phyloP scores from a whole-genome alignment of 2,329 filamentous ascomycete species.

The Colletotrichum sublineola region DNA sequence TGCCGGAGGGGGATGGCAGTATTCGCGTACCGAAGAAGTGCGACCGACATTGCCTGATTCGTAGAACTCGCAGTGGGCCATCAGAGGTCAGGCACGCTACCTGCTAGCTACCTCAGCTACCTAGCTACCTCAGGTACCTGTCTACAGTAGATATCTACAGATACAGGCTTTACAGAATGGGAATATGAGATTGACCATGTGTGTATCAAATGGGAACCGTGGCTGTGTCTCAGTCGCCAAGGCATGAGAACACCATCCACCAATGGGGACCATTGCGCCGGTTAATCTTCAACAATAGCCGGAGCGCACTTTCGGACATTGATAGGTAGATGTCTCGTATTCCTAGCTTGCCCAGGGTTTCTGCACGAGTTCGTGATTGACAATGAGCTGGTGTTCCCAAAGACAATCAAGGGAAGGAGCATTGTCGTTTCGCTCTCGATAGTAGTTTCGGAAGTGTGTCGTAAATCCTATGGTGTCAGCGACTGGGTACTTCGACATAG shows the following conservation, averaged over 20 bases:
- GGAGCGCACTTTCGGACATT: background rate
- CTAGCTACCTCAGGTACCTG: too few species aligned
- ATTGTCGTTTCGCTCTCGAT: background rate
- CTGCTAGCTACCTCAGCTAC: too few species aligned
- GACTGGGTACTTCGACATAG: background rate
- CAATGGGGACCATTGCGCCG: background rate
- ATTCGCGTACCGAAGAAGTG: slow-evolving; percentile 9
- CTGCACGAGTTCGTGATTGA: background rate
- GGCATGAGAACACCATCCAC: background rate
- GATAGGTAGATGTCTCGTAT: background rate
- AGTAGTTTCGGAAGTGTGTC: background rate
- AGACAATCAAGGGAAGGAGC: too few species aligned
- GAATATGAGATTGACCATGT: slow-evolving; percentile 5
- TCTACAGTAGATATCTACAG: too few species aligned
- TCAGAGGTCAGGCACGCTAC: background rate
- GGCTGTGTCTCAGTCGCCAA: background rate
- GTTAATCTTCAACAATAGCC: background rate
- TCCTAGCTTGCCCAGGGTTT: background rate
- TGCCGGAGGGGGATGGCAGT: slow-evolving; percentile 36
- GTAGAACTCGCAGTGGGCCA: slow-evolving; percentile 19
- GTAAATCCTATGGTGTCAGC: background rate
- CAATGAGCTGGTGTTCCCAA: background rate
- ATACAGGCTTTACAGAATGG: background rate
- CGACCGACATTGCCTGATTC: slow-evolving; percentile 32
- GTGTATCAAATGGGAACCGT: background rate